Conservation (phyloP, 179 eudicot genomes). For the Heliamphora ciliata region DNA sequence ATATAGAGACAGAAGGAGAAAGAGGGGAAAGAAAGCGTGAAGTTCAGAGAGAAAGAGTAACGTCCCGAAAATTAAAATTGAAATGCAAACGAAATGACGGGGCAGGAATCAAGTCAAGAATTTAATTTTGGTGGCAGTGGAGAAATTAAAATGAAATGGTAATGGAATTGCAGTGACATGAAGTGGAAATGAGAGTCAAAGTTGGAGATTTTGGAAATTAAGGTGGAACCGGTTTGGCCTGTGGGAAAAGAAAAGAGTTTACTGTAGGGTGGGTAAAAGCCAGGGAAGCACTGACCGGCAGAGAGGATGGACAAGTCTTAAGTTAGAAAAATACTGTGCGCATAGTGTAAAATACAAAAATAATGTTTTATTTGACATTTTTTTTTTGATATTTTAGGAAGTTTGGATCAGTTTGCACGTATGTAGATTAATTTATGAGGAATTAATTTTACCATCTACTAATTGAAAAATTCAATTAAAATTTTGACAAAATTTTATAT, state of each 20-base stretch:
- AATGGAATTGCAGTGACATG: constrained; percentile 31
- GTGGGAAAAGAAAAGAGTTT: neutral
- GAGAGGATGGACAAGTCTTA: neutral
- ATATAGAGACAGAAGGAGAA: neutral
- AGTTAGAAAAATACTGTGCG: no score
- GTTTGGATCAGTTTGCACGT: no score
- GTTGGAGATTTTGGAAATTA: neutral
- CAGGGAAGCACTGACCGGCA: neutral
- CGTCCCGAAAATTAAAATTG: constrained; percentile 18
- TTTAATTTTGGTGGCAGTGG: no score
- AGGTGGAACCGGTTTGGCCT: neutral
- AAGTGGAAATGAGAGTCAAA: constrained; percentile 22
- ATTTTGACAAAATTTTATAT: no score
- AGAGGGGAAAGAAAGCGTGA: neutral
- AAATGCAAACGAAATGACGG: constrained; percentile 19
- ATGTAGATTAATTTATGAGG: no score
- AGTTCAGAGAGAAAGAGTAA: constrained; percentile 6
- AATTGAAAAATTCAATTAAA: no score
- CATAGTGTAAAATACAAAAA: no score
- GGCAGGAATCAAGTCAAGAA: no score
- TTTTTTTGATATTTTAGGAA: no score
- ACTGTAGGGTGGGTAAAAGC: neutral
- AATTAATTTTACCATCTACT: no score
- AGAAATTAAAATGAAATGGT: constrained; percentile 12
- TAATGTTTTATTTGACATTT: no score